Percentiles rank a stretch among this genome's conserved stretches.
Conservation (phyloP, 2,329 filamentous ascomycete genomes). For the Fusarium graminum region DNA sequence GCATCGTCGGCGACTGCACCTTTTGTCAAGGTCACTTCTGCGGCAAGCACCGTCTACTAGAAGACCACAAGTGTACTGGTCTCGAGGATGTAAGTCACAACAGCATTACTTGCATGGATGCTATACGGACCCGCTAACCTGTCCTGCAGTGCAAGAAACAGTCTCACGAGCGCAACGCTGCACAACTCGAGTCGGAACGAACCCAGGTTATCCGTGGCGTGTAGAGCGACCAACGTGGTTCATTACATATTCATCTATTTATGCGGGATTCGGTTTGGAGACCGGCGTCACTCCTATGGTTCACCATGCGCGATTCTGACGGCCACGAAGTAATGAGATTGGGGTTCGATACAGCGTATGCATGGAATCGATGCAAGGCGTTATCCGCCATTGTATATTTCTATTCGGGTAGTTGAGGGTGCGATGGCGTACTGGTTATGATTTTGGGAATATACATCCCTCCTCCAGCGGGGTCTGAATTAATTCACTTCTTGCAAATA, state of each 20-base stretch:
- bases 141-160: conserved; percentile 87
- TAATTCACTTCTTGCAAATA: conserved; percentile 39
- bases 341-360: conserved; percentile 37
- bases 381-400: conserved; percentile 46
- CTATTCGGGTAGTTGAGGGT: conserved; percentile 40
- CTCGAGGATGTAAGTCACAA: conserved; percentile 80
- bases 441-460: conserved; percentile 36
- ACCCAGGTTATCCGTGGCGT: conserved; percentile 95
- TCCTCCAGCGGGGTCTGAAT: conserved; percentile 43
- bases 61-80: conserved; percentile 93
- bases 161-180: conserved; percentile 92
- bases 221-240: conserved; percentile 58
- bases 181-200: conserved; percentile 90
- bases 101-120: not conserved
- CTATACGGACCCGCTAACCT: conserved; percentile 11
- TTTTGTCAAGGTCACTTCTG: conserved; percentile 97
- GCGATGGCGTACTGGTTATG: conserved; percentile 49
- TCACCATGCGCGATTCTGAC: conserved; percentile 33
- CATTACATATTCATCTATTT: not conserved
- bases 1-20: conserved; percentile 94
- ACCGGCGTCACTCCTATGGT: conserved; percentile 38
- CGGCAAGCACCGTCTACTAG: conserved; percentile 91
- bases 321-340: conserved; percentile 49
- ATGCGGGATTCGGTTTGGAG: conserved; percentile 25
- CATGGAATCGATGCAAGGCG: conserved; percentile 37